Percentiles rank a stretch among this genome's conserved stretches.
Conservation (phyloP, 108 stramenopile genomes). For the Cylindrotheca fusiformis region DNA sequence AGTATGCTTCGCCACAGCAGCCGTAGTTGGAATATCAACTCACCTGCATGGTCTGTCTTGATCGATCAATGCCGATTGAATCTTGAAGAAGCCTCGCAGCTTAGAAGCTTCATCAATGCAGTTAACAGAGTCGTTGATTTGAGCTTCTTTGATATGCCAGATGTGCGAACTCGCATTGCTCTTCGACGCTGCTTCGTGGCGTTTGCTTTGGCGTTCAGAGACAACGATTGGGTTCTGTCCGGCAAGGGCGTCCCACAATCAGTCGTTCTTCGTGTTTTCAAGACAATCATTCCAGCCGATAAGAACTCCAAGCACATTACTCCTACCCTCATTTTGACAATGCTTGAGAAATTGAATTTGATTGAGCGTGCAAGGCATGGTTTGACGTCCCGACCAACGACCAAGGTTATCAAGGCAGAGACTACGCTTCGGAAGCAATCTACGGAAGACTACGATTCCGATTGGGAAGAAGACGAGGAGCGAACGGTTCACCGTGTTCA, state of each 20-base stretch:
- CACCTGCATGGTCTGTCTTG: slow-evolving; percentile 73
- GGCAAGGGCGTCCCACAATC: slow-evolving; percentile 80
- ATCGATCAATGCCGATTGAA: slow-evolving; percentile 73
- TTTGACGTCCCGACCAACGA: slow-evolving; percentile 15
- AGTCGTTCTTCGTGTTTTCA: slow-evolving; percentile 70
- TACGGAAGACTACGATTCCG: slow-evolving; percentile 28
- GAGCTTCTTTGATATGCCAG: slow-evolving; percentile 70
- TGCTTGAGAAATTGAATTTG: slow-evolving; percentile 79
- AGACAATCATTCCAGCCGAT: slow-evolving; percentile 52
- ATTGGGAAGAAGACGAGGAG: slow-evolving; percentile 55
- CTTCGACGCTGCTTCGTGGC: slow-evolving; percentile 79
- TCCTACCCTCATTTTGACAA: slow-evolving; percentile 38
- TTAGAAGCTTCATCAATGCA: slow-evolving; percentile 82
- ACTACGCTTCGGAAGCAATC: slow-evolving; percentile 19
- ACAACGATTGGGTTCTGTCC: slow-evolving; percentile 75
- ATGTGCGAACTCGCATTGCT: slow-evolving; percentile 48
- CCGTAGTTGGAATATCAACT: slow-evolving; percentile 81
- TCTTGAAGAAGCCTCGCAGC: slow-evolving; percentile 80
- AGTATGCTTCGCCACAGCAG: slow-evolving; percentile 82
- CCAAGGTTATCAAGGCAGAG: slow-evolving; percentile 14
- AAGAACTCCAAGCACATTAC: slow-evolving; percentile 33
- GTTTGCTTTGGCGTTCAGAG: slow-evolving; percentile 80
- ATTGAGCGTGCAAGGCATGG: slow-evolving; percentile 75
- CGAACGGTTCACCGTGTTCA: slow-evolving; percentile 30
- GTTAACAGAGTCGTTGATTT: slow-evolving; percentile 76